A percentile compares a stretch with the other conserved stretches of the same genome.
Conservation (phyloP, 306 rosid species). For the Aeschynomene evenia region DNA sequence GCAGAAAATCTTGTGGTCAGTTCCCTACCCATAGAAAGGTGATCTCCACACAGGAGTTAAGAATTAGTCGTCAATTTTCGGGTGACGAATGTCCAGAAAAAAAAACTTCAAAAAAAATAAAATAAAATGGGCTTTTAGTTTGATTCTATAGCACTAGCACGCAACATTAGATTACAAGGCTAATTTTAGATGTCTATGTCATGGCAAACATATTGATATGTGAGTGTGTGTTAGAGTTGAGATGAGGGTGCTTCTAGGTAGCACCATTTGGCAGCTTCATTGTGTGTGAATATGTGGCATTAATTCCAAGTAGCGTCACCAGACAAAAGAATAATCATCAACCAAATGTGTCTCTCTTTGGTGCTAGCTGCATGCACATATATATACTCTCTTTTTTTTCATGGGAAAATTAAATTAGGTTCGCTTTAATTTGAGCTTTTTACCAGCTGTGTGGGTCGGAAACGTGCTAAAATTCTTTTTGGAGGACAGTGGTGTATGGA, state of each 20-base stretch:
- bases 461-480: conserved; percentile 27
- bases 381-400: no score
- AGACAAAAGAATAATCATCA: conserved; percentile 42
- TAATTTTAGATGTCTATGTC: conserved; percentile 30
- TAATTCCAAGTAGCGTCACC: conserved; percentile 18
- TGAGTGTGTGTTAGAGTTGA: no score
- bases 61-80: no score
- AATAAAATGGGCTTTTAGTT: background rate
- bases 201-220: background rate
- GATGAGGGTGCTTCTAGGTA: conserved; percentile 14
- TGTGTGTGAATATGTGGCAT: conserved; percentile 15
- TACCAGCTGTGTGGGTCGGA: conserved; percentile 28
- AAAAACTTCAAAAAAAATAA: no score
- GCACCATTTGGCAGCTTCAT: conserved; percentile 37
- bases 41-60: no score
- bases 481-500: background rate
- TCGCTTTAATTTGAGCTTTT: conserved; percentile 2
- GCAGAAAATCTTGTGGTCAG: no score
- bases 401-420: conserved; percentile 14
- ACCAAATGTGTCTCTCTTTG: conserved; percentile 1
- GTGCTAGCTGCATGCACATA: background rate
- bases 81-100: no score
- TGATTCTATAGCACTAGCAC: background rate
- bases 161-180: conserved; percentile 2
- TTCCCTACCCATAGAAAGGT: no score